These are phyloP conservation scores for Xylaria sp. DNA, from an alignment of 2,329 filamentous ascomycete species.

Conservation along the genomic window DNA sequence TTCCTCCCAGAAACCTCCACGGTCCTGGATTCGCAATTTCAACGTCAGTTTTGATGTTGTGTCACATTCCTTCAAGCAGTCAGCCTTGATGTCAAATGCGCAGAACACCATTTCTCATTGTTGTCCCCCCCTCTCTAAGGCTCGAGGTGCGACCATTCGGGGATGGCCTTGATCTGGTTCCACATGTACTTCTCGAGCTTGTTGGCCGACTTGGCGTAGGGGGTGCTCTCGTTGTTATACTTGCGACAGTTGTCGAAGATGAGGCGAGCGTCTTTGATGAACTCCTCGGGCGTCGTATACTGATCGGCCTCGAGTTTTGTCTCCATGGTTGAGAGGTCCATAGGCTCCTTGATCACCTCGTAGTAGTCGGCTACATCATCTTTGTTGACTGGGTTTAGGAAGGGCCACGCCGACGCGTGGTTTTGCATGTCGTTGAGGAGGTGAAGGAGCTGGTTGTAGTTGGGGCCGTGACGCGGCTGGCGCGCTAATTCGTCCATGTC, in stretches of 20 bases:
- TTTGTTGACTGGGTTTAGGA: slow-evolving; percentile 90
- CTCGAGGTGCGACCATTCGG: slow-evolving; percentile 83
- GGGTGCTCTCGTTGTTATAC: slow-evolving; percentile 96
- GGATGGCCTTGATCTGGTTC: slow-evolving; percentile 88
- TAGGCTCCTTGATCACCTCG: slow-evolving; percentile 96
- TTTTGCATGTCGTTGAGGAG: slow-evolving; percentile 96
- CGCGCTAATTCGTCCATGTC: slow-evolving; percentile 98
- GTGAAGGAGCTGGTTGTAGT: slow-evolving; percentile 93
- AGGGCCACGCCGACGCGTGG: slow-evolving; percentile 92
- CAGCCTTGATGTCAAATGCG: background rate
- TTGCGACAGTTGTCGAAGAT: slow-evolving; percentile 95
- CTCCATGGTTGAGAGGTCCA: slow-evolving; percentile 97
- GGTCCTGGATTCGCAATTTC: background rate
- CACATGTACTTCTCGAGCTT: slow-evolving; percentile 96
- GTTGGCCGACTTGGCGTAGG: slow-evolving; percentile 94
- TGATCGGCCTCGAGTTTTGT: slow-evolving; percentile 92
- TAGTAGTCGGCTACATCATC: slow-evolving; percentile 99
- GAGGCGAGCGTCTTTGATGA: slow-evolving; percentile 86
- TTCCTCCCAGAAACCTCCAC: background rate
- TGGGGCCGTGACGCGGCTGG: slow-evolving; percentile 93
- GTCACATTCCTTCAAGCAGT: background rate
- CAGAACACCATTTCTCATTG: background rate
- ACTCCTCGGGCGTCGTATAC: slow-evolving; percentile 91
- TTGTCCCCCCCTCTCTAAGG: slow-evolving; percentile 49
- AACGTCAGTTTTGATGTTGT: background rate